phyloP scores from a whole-genome alignment of 495 filamentous ascomycete species.

The Neurospora hispaniola region DNA sequence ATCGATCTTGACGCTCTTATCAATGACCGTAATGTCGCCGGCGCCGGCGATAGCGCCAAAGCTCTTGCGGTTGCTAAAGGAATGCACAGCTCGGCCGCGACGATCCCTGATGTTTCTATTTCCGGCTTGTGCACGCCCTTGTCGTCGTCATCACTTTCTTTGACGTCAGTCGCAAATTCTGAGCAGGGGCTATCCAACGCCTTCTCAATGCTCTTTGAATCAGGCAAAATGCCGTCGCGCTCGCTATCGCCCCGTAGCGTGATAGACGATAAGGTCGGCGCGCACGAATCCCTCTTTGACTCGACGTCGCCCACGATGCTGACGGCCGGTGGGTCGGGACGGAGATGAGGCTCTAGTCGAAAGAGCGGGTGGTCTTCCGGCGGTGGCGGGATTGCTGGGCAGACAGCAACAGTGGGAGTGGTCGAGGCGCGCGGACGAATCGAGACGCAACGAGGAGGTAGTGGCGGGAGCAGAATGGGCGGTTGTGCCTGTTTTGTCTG shows the following conservation, averaged over 20 bases:
- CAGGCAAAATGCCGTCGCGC: constrained; percentile 1
- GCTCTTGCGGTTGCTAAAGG: background rate
- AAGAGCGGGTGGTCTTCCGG: constrained; percentile 38
- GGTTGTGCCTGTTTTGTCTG: constrained; percentile 43
- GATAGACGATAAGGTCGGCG: constrained; percentile 37
- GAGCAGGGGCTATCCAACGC: background rate
- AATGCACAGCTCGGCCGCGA: background rate
- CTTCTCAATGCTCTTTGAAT: background rate
- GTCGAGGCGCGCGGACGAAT: background rate
- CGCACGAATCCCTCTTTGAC: constrained; percentile 43
- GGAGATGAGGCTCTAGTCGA: constrained; percentile 21
- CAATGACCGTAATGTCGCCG: background rate
- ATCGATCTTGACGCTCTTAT: background rate
- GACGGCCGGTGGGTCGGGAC: constrained; percentile 9
- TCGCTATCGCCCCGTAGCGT: constrained; percentile 35
- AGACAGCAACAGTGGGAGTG: constrained; percentile 21
- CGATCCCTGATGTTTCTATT: background rate
- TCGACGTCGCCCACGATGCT: constrained; percentile 6
- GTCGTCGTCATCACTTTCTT: background rate
- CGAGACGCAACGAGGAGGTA: constrained; percentile 22
- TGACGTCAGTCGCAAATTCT: background rate
- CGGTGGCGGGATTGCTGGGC: constrained; percentile 32
- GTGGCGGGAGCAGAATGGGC: constrained; percentile 42
- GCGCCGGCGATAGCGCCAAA: background rate
- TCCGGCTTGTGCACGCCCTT: background rate